Evolutionary conservation across 495 filamentous ascomycete species (phyloP).

Genomic region (Daldinia vernicosa): DNA sequence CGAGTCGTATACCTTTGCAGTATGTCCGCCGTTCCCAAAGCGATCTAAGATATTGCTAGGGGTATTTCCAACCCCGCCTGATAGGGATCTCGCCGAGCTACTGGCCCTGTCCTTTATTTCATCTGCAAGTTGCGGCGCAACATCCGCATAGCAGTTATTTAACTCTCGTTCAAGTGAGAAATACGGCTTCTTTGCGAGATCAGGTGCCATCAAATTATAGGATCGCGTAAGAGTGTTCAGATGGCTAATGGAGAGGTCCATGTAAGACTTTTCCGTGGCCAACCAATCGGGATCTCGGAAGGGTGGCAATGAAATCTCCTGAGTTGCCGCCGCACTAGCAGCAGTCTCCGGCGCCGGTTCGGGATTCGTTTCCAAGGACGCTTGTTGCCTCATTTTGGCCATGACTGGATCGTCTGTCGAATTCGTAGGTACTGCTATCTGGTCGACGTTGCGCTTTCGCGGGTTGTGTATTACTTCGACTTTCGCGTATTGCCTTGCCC

Average conservation of each 20-base stretch:
- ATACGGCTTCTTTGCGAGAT: slow-evolving; percentile 93
- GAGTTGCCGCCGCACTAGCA: slow-evolving; percentile 23
- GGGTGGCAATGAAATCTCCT: slow-evolving; percentile 51
- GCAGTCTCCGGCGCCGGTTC: slow-evolving; percentile 27
- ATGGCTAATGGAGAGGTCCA: slow-evolving; percentile 76
- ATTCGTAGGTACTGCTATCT: slow-evolving; percentile 59
- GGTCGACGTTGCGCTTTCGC: slow-evolving; percentile 54
- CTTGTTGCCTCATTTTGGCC: slow-evolving; percentile 53
- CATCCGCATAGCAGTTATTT: slow-evolving; percentile 79
- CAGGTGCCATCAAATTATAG: slow-evolving; percentile 95
- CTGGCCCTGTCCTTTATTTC: slow-evolving; percentile 76
- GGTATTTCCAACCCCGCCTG: slow-evolving; percentile 42
- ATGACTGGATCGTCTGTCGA: slow-evolving; percentile 59
- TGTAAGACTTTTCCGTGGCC: slow-evolving; percentile 76
- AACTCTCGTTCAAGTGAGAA: slow-evolving; percentile 86
- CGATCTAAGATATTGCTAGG: slow-evolving; percentile 52
- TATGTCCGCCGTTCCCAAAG: slow-evolving; percentile 58
- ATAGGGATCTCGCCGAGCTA: slow-evolving; percentile 54
- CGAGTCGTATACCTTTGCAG: slow-evolving; percentile 73
- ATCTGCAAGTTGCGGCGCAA: slow-evolving; percentile 76
- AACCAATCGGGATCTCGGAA: slow-evolving; percentile 76
- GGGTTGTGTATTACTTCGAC: slow-evolving; percentile 71
- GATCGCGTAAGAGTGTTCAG: slow-evolving; percentile 84
- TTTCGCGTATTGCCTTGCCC: slow-evolving; percentile 76
- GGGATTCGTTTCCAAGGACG: slow-evolving; percentile 19